A percentile compares a stretch with the other conserved stretches of the same genome.
Conservation (phyloP, 2,329 filamentous ascomycete genomes). For the Periconia macrospinosa region DNA sequence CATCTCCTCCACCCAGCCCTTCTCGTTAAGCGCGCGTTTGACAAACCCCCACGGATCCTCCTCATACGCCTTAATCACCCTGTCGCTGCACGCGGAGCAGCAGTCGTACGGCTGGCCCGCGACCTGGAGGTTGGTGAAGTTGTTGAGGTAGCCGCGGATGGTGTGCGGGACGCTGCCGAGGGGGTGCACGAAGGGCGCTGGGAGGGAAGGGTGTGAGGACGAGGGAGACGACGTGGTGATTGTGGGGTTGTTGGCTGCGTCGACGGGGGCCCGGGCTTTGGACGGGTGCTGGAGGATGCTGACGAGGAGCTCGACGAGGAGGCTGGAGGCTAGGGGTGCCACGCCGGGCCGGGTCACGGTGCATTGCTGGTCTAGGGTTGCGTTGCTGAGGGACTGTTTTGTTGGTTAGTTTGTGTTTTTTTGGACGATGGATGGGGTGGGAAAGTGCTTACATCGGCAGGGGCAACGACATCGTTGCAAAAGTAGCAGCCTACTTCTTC, state of each 20-base stretch:
- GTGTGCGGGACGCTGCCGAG: slow-evolving; percentile 75
- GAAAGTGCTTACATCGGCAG: slow-evolving; percentile 72
- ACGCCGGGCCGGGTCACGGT: slow-evolving; percentile 94
- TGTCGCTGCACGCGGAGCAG: slow-evolving; percentile 77
- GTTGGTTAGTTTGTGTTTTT: neutral
- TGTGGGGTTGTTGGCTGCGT: slow-evolving; percentile 13
- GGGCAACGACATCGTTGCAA: slow-evolving; percentile 96
- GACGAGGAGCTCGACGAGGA: slow-evolving; percentile 86
- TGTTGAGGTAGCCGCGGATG: slow-evolving; percentile 75
- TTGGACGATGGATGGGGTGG: neutral
- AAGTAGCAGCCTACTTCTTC: slow-evolving; percentile 91
- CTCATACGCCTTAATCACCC: slow-evolving; percentile 69
- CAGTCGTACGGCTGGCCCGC: slow-evolving; percentile 75
- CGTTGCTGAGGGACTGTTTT: slow-evolving; percentile 83
- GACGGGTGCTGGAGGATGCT: slow-evolving; percentile 75
- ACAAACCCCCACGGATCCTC: slow-evolving; percentile 75
- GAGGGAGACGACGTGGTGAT: slow-evolving; percentile 8
- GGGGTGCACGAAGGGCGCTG: slow-evolving; percentile 57
- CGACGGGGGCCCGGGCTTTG: slow-evolving; percentile 41
- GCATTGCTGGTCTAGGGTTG: slow-evolving; percentile 96
- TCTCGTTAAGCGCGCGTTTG: slow-evolving; percentile 71
- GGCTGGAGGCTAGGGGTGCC: slow-evolving; percentile 86
- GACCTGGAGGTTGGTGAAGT: slow-evolving; percentile 73
- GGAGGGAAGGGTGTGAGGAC: slow-evolving; percentile 32
- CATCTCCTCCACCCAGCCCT: slow-evolving; percentile 77